Percentiles rank a stretch among this genome's conserved stretches.
Evolutionary conservation across 2,329 filamentous ascomycete species (phyloP).

Genomic region (Sporothrix schenckii): DNA sequence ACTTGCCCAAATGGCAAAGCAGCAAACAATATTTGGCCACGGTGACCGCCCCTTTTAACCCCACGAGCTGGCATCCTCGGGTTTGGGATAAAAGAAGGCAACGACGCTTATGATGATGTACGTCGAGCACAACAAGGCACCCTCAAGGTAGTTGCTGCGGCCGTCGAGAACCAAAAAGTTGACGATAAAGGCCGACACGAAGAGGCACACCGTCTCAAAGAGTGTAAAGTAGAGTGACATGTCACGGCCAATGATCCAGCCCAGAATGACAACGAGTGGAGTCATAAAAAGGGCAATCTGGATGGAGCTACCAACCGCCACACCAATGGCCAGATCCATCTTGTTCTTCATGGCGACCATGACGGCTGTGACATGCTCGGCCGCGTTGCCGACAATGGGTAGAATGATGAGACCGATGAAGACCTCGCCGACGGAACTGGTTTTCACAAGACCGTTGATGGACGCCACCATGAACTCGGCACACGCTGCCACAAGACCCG

Average conservation of each 20-base stretch:
- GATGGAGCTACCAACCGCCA: constrained; percentile 70
- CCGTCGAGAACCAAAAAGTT: constrained; percentile 87
- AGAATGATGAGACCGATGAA: constrained; percentile 74
- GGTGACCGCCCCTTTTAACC: constrained; percentile 3
- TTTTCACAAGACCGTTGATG: constrained; percentile 64
- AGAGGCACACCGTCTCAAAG: constrained; percentile 86
- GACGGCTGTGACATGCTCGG: constrained; percentile 72
- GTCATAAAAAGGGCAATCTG: constrained; percentile 74
- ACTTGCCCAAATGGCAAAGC: not conserved
- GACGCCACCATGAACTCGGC: constrained; percentile 71
- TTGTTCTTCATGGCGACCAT: constrained; percentile 74
- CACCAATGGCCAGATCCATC: constrained; percentile 74
- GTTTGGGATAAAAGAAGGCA: constrained; percentile 65
- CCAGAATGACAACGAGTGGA: constrained; percentile 69
- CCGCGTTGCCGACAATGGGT: constrained; percentile 73
- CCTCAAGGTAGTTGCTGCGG: constrained; percentile 84
- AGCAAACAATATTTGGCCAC: not conserved
- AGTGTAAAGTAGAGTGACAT: constrained; percentile 84
- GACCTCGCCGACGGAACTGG: constrained; percentile 61
- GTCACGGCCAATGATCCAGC: constrained; percentile 68
- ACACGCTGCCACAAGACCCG: constrained; percentile 67
- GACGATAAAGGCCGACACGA: constrained; percentile 81
- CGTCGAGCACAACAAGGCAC: constrained; percentile 66
- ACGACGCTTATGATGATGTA: constrained; percentile 70
- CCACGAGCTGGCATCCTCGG: constrained; percentile 31